Evolutionary conservation across 352 stramenopile species (phyloP), one percentile per base, ranked within the genome.

Genomic region (Globisporangium nagaii): DNA sequence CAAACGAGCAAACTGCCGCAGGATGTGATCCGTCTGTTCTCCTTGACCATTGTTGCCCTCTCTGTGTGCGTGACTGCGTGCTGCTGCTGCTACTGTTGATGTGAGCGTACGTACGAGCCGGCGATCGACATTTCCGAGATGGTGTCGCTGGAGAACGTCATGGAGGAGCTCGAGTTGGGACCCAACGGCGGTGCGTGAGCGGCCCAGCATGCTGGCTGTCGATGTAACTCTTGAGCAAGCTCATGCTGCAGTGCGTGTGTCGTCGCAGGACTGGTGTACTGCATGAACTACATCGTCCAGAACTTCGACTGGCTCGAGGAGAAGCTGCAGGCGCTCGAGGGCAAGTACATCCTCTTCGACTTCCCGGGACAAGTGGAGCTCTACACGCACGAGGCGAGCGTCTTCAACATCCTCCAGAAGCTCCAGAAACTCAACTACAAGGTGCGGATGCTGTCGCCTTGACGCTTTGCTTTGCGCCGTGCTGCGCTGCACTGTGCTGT

Each of bases 321-420:
- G 25, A 79, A 86, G 17, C 97, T 97, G 56, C 76, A 79, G n/a
- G 41, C 45, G 39, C 60, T 90, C 32, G 63, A 78, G 63, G 66
- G 69, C 66, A 96, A 98, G 53, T 99, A 99, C 78, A 67, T 99
- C 10, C 74, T 99, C 15, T 96, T 99, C 36, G 97, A 99, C 81
- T 99, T 98, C 80, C 96, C 97, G 2, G 97, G 97, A 0, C 97
- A 99, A 79, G 90, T 99, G 42, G 97, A 99, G 75, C 79, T 99
- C 44, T 99, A 98, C 70, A 99, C 96, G n/a, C 96, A 99, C 67
- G 88, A 99, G 53, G 83, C 90, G n/a, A 94, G 97, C 50, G 95
- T 99, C 71, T 88, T 91, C 54, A 95, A 88, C 58, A 92, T 99
- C 53, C 79, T 99, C 22, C 86, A 98, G 60, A 86, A 96, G 56